phyloP scores from a whole-genome alignment of 2,329 filamentous ascomycete genomes.

The Macroventuria anomochaeta region DNA sequence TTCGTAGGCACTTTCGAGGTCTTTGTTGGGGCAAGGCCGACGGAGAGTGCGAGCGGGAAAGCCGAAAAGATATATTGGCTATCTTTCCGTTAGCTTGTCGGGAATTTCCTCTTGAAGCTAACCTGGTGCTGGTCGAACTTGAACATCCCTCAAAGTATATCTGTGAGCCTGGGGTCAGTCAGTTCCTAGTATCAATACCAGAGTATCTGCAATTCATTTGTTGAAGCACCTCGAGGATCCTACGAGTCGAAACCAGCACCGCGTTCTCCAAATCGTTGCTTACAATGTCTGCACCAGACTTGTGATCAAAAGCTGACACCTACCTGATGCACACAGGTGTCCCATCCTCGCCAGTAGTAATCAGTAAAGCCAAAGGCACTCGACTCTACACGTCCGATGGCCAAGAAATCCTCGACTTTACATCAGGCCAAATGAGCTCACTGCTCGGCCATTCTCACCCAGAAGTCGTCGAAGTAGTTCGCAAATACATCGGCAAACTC shows the following conservation, averaged over 20 bases:
- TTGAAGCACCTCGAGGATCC: too few relatives aligned
- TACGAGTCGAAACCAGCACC: too few relatives aligned
- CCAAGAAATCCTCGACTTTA: constrained; percentile 9
- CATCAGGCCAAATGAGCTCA: constrained; percentile 50
- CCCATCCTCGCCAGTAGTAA: constrained; percentile 5
- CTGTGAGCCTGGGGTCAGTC: neutral
- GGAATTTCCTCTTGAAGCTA: neutral
- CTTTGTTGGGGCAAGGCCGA: too few relatives aligned
- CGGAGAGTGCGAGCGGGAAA: too few relatives aligned
- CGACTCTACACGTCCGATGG: constrained; percentile 1
- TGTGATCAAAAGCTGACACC: constrained; percentile 7
- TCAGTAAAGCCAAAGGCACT: constrained; percentile 5
- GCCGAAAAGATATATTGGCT: too few relatives aligned
- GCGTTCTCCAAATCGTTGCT: neutral
- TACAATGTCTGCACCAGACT: neutral
- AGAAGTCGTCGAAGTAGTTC: constrained; percentile 63
- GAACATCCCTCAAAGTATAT: neutral
- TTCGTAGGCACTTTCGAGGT: too few relatives aligned
- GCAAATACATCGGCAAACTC: constrained; percentile 57
- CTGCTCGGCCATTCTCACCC: constrained; percentile 65
- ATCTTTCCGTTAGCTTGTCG: neutral
- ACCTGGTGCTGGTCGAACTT: neutral
- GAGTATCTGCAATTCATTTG: too few relatives aligned
- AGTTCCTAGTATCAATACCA: neutral
- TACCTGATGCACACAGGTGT: constrained; percentile 15